Evolutionary conservation across 176 grass and related monocot genomes (phyloP), one percentile per base, ranked within the genome.

Genomic region (Carex pumila): DNA sequence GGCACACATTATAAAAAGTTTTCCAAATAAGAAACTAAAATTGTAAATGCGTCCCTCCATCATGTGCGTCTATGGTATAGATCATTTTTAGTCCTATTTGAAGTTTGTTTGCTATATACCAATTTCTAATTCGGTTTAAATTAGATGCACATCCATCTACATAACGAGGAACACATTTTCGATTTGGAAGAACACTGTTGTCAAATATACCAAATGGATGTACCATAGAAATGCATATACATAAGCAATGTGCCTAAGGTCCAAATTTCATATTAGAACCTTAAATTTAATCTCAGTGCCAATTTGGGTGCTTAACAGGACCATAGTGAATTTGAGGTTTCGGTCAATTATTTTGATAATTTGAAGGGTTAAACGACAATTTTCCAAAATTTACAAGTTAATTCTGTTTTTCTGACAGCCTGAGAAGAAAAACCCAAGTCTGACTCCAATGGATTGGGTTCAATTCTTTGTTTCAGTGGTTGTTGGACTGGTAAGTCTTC

Each of bases 361-460:
- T 43, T 71, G 15, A 2, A 43, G 36, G 34, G 14, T 71, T 43
- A 71, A 43, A 18, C 0, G 12, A 66, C 10, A 2, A 3, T 31
- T 65, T 65, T 13, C 30, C 64, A 66, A 39, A 41, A n/a, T 69
- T 47, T 4, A 9, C 6, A n/a, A 79, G 25, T 59, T 62, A 30
- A 37, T 62, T 2, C 79, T 11, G 5, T 68, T 85, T 85, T 39
- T 91, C 87, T 89, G 87, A 66, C 77, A 98, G 95, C 92, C 88
- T 75, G 92, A 98, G 89, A 94, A 97, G 92, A 94, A 91, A 80
- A 98, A 93, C 32, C 95, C 95, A 34, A 90, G 89, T 71, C 91
- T 98, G 85, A 98, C 95, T 17, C 95, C 95, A 5, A 95, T 95
- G 92, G 92, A 98, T 85, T 95, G 95, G 95, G 86, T 98, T 70